These are phyloP conservation scores for Botrytis pseudocinerea DNA, from an alignment of 2,329 filamentous ascomycete species.

Conservation along the genomic window DNA sequence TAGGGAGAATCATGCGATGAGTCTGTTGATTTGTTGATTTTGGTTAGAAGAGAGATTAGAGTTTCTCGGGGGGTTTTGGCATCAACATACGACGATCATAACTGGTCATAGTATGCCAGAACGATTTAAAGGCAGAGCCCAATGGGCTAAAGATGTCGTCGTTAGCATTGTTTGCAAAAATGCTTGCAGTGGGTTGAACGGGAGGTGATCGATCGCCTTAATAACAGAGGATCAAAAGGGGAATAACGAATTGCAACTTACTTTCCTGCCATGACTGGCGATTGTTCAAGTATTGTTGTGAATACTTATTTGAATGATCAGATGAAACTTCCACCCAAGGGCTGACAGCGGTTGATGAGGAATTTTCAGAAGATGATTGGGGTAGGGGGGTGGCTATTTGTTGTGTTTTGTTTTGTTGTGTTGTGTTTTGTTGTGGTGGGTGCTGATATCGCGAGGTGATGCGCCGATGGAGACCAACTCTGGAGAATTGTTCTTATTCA, in stretches of 20 bases:
- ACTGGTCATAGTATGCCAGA: conserved; percentile 87
- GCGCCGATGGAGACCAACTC: neutral
- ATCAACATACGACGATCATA: conserved; percentile 63
- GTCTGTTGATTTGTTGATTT: conserved; percentile 55
- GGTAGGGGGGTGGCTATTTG: neutral
- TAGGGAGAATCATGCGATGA: conserved; percentile 92
- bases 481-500: neutral
- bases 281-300: conserved; percentile 7
- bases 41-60: conserved; percentile 3
- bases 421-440: neutral
- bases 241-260: neutral
- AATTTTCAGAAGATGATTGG: neutral
- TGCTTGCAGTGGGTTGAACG: neutral
- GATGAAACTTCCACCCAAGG: neutral
- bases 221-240: neutral
- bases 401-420: neutral
- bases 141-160: conserved; percentile 46
- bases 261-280: conserved; percentile 22
- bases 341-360: neutral
- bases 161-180: conserved; percentile 1
- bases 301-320: neutral
- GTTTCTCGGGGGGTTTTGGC: neutral
- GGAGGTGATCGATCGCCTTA: neutral
- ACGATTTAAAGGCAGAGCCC: conserved; percentile 74
- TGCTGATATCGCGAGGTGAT: neutral